Conservation (phyloP, 2,329 filamentous ascomycete species). For the Fusarium verrucosum region DNA sequence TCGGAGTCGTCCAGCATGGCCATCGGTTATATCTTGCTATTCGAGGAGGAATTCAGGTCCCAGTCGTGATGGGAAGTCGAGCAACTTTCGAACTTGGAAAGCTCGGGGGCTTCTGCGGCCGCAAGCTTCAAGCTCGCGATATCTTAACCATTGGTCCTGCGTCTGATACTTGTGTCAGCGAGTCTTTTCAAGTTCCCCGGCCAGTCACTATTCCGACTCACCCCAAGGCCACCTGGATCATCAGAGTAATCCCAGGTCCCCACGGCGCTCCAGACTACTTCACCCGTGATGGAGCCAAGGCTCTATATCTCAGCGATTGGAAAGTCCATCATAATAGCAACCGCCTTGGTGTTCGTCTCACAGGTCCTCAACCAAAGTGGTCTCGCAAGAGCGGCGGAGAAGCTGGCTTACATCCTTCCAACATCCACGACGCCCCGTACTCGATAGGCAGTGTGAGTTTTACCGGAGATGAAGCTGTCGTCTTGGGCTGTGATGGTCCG, state of each 20-base stretch:
- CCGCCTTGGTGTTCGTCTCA: conserved; percentile 52
- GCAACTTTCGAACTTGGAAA: conserved; percentile 48
- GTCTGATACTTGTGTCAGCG: neutral
- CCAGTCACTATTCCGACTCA: conserved; percentile 38
- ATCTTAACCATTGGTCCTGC: conserved; percentile 38
- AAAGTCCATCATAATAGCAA: conserved; percentile 54
- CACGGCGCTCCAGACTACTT: conserved; percentile 53
- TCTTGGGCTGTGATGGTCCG: conserved; percentile 53
- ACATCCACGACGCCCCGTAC: conserved; percentile 53
- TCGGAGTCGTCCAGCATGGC: conserved; percentile 44
- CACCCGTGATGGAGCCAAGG: conserved; percentile 44
- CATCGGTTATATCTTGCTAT: conserved; percentile 50
- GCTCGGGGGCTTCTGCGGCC: conserved; percentile 49
- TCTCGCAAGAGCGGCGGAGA: conserved; percentile 50
- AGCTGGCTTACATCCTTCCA: conserved; percentile 54
- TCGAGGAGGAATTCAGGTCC: conserved; percentile 49
- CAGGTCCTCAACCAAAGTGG: conserved; percentile 52
- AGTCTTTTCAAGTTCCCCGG: neutral
- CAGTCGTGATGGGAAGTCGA: conserved; percentile 47
- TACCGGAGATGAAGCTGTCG: conserved; percentile 54
- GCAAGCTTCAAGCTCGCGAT: conserved; percentile 46
- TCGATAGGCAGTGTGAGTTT: conserved; percentile 55
- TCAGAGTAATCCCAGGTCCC: conserved; percentile 52
- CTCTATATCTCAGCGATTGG: conserved; percentile 50
- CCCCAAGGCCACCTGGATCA: conserved; percentile 43